Conservation (phyloP, 176 grass and related monocot species). For the Coix lacrymajobi region DNA sequence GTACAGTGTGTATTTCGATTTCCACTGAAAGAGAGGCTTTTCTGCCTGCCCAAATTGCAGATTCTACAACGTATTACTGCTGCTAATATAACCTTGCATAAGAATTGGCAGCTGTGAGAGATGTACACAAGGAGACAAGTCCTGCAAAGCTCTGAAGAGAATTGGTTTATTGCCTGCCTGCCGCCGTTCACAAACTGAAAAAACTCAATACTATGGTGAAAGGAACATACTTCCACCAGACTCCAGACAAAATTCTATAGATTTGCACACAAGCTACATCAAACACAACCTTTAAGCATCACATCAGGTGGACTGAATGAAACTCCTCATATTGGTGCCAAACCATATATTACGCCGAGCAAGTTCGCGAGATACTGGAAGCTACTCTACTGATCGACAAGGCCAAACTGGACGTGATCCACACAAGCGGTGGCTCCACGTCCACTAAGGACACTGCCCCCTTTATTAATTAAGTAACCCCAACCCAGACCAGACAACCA, state of each 20-base stretch:
- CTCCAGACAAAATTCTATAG: neutral
- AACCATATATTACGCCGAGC: neutral
- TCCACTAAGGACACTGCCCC: neutral
- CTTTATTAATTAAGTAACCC: conserved; percentile 20
- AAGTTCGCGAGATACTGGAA: neutral
- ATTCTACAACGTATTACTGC: no score
- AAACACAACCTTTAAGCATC: neutral
- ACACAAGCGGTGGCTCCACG: neutral
- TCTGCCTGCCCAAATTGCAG: no score
- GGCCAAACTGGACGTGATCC: neutral
- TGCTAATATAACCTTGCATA: no score
- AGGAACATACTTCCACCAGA: neutral
- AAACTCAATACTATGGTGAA: neutral
- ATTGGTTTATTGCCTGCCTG: neutral
- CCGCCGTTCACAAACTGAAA: neutral
- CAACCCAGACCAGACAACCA: neutral
- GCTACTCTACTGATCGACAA: conserved; percentile 2
- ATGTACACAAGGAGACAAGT: neutral
- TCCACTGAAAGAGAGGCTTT: fast-evolving
- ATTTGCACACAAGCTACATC: neutral
- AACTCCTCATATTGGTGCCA: neutral
- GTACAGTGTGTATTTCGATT: no score
- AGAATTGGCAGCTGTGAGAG: neutral
- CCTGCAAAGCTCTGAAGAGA: neutral
- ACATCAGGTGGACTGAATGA: neutral